Evolutionary conservation across 805 yeast species (phyloP), one percentile per base, ranked within the genome.

Genomic region (Saturnispora kantuleensis): DNA sequence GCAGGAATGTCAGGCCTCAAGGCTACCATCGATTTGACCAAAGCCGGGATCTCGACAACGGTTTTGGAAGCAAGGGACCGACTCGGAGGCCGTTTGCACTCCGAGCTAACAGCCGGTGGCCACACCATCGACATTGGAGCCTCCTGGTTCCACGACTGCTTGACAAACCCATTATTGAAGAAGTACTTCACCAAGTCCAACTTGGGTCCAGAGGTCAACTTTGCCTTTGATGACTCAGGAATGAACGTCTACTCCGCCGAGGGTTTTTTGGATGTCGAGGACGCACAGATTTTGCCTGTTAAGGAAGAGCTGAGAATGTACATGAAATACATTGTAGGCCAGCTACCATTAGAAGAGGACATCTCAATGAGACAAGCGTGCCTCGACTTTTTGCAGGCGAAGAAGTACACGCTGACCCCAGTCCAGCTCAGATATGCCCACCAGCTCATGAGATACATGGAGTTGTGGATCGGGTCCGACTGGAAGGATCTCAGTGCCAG

Each of bases 81-180:
- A 36, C 50, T 80, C 2, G 94, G 94, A 9, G 95, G 95, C 1
- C 64, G 95, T 42, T 57, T 81, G 10, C 55, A 66, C 15, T 74
- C 84, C 2, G 69, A 67, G 29, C 37, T 55, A 26, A 53, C 56
- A 3, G 40, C 54, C 6, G 61, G 60, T 6, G 46, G 56, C 10
- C 53, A 62, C 6, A 29, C 30, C n/a, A 73, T 81, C 46, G 95
- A 87, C 57, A 52, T 86, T 15, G 96, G 96, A 1, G 96, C 95
- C 0, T 76, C 90, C 10, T 88, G 96, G 96, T 84, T 83, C 58
- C 96, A 88, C 56, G 95, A 86, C 51, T 75, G 87, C 5, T 62
- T 85, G 42, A 68, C 71, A 36, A 88, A 88, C 56, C 65, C 71
- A 1, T 66, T 84, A 26, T 74, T 85, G 46, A 62, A 68, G 31